phyloP scores from a whole-genome alignment of 2,329 filamentous ascomycete species.

The Penicillium occitanis region DNA sequence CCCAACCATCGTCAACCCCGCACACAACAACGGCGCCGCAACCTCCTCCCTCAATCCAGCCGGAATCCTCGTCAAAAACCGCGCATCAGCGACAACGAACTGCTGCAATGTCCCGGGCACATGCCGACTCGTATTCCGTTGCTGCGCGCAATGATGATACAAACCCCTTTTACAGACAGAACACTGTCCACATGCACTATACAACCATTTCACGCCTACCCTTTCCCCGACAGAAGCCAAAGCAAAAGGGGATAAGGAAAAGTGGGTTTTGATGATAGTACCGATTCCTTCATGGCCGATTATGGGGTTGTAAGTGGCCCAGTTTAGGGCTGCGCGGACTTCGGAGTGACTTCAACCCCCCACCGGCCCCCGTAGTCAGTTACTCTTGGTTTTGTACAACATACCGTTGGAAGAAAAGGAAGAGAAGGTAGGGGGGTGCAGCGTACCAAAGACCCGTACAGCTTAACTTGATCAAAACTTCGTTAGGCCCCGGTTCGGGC shows the following conservation, averaged over 20 bases:
- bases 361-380: neutral
- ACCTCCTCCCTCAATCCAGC: neutral
- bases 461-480: neutral
- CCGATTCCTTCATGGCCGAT: neutral
- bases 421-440: neutral
- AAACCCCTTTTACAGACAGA: neutral
- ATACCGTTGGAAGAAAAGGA: neutral
- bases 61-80: constrained; percentile 4
- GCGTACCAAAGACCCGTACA: neutral
- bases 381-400: neutral
- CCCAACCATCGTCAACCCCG: constrained; percentile 2
- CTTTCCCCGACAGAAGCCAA: neutral
- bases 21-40: constrained; percentile 14
- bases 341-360: neutral
- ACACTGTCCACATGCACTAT: neutral
- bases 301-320: neutral
- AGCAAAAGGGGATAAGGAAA: neutral
- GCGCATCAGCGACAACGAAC: constrained; percentile 6
- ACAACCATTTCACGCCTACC: neutral
- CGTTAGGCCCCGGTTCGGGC: neutral
- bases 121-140: constrained; percentile 1
- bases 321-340: constrained; percentile 4
- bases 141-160: neutral
- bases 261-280: neutral
- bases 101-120: constrained; percentile 10